Evolutionary conservation across 2,329 filamentous ascomycete genomes (phyloP), one percentile per base, ranked within the genome.

Genomic region (Aureobasidium sp.): DNA sequence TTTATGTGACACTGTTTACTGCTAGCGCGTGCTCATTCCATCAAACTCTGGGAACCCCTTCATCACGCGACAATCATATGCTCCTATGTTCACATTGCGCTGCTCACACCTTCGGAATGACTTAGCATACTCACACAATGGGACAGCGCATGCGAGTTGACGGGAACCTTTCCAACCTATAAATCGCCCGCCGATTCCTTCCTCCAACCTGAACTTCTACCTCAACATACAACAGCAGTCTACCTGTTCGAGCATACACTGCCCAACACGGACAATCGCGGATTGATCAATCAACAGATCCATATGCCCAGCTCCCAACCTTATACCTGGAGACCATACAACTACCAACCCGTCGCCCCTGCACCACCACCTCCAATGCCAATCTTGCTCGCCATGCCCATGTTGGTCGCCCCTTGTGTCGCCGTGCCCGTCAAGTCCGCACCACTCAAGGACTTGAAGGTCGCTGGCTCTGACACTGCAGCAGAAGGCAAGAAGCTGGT

Each of bases 261-360:
- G n/a, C 32, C 15, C 27, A 27, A 25, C 49, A 29, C 49, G 29
- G 16, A n/a, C 15, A n/a, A 36, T 8, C 39, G 21, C 21, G 3
- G 1, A 4, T 32, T 25, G 37, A 25, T 42, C 37, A 42, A 54
- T n/a, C 2, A 21, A 29, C 25, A 42, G 5, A 5, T 32, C 27
- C 27, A 41, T 30, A 58, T 48, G 54, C 2, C 32, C 10, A 47
- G n/a, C n/a, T 4, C 54, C 21, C 45, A 66, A n/a, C 66, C 67
- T 25, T 68, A 66, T 62, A 64, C 64, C 48, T 69, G 68, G 68
- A 66, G 65, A 61, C 65, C 64, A 53, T 60, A 62, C 36, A 37
- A 64, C 49, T 68, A 67, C 45, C 64, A 67, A 58, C 66, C 66
- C 27, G 42, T 41, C 15, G 5, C 34, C 8, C 54, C 54, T 52